Evolutionary conservation across 208 protist species (phyloP), one percentile per base, ranked within the genome.

Genomic region (Trypanosoma brucei): DNA sequence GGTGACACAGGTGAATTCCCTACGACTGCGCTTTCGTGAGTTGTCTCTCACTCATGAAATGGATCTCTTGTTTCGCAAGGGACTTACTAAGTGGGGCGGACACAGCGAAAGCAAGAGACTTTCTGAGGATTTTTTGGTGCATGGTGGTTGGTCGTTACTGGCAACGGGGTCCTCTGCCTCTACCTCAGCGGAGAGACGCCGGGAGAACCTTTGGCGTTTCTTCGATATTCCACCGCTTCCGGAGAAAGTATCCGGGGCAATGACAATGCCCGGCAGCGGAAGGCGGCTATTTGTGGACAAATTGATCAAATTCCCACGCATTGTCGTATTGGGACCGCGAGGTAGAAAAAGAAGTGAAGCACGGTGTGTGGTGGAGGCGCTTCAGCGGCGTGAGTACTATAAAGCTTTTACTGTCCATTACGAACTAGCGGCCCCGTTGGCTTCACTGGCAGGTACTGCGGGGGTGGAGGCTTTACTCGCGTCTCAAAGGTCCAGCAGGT

Each of bases 1-100:
- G 35, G 62, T 59, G 42, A 91, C 84, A 3, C 87, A 93, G 40
- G 79, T 91, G 38, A 81, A 70, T 63, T 75, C 83, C 38, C 63
- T 93, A 56, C 78, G 87, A 1, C 61, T 93, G 35, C 76, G 83
- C 57, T 79, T 83, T 52, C 83, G 83, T 40, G 75, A 85, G 40
- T 63, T 56, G 8, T 79, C 73, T 11, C 63, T 88, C 48, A 57
- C 65, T 22, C 87, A 91, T 70, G 87, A 93, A 62, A 55, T 91
- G 56, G 68, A 83, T 46, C 59, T 93, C 4, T 60, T 93, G 38
- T 81, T 78, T 51, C 62, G 64, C 11, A 70, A 70, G 44, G 70
- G 70, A 42, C 59, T 71, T 6, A 48, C 42, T 5, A 40, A 22
- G 22, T 22, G 22, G 22, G 22, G 22, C 22, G 22, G 22, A 22